Evolutionary conservation across 495 filamentous ascomycete species (phyloP).

Genomic region (Gamarada debralockiae): DNA sequence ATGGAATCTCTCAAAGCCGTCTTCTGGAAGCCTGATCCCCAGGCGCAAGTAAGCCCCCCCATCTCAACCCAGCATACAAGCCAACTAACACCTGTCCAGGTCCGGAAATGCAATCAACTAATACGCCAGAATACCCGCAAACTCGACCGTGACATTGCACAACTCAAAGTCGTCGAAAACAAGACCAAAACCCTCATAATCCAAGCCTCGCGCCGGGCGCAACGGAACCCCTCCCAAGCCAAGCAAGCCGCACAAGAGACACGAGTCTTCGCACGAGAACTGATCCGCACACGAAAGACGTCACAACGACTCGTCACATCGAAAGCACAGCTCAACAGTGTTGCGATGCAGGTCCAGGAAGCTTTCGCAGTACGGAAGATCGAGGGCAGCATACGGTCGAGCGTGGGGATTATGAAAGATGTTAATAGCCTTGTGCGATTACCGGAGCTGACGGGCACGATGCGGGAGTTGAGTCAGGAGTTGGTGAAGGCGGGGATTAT

Average conservation of each 20-base stretch:
- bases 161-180: conserved; percentile 68
- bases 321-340: conserved; percentile 88
- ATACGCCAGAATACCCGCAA: conserved; percentile 90
- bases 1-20: conserved; percentile 88
- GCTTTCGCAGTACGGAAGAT: conserved; percentile 95
- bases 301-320: conserved; percentile 69
- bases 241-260: conserved; percentile 74
- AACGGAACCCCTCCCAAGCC: conserved; percentile 69
- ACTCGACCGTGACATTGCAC: conserved; percentile 85
- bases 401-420: conserved; percentile 93
- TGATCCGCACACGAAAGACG: conserved; percentile 78
- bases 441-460: conserved; percentile 84
- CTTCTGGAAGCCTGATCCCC: conserved; percentile 90
- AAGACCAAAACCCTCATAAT: conserved; percentile 88
- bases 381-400: conserved; percentile 83
- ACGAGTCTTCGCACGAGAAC: conserved; percentile 81
- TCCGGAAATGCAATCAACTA: conserved; percentile 92
- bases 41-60: conserved; percentile 66
- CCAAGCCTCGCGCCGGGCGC: conserved; percentile 69
- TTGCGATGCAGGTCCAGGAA: conserved; percentile 97
- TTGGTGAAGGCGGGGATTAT: conserved; percentile 93
- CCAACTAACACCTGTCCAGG: conserved; percentile 44
- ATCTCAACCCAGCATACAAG: conserved; percentile 1
- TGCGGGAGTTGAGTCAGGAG: conserved; percentile 85
- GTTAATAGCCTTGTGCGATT: conserved; percentile 83